Evolutionary conservation across 1,139 yeast species (phyloP), one percentile per base, ranked within the genome.

Genomic region (Meyerozyma smithsonii): DNA sequence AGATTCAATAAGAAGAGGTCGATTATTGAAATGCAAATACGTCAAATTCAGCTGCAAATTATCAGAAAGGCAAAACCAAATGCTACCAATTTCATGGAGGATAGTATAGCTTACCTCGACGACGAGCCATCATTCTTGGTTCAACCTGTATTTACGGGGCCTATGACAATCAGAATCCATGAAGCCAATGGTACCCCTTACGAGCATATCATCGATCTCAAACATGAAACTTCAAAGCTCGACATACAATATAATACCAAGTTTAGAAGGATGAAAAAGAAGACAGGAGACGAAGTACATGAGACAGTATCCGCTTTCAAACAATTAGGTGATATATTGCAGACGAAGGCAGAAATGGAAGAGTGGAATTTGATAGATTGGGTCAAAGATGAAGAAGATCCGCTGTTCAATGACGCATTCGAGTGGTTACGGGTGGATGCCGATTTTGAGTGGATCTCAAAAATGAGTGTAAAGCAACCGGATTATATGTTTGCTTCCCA

Each of bases 101-200:
- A 72, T 36, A 72, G 81, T 0, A 59, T 72, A 15, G 55, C 69
- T n/a, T 55, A 58, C 39, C 47, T 64, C 45, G 72, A 72, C 36
- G 64, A 64, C 34, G 74, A 70, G 40, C 69, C 70, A 1, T 40
- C 53, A 1, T 55, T 61, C 46, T 61, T 64, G 1, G 60, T 65
- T 8, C 77, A 75, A 38, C 66, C 75, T 3, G 74, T 80, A 1
- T 87, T 87, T 50, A 74, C 85, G 0, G 99, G 99, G 0, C 97
- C 98, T 0, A 88, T 94, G 86, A 94, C 98, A 0, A 86, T 94
- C 32, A 72, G 98, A 54, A 90, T 94, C 34, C 98, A 94, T 57
- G 99, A 94, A 58, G 95, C 97, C 0, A 98, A 94, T 60, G 98
- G 98, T n/a, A 88, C 97, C 0, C 98, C 99, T 0, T 92, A 94